Evolutionary conservation across 2,329 filamentous ascomycete species (phyloP).

Genomic region (Cladosporium sphaerospermum): DNA sequence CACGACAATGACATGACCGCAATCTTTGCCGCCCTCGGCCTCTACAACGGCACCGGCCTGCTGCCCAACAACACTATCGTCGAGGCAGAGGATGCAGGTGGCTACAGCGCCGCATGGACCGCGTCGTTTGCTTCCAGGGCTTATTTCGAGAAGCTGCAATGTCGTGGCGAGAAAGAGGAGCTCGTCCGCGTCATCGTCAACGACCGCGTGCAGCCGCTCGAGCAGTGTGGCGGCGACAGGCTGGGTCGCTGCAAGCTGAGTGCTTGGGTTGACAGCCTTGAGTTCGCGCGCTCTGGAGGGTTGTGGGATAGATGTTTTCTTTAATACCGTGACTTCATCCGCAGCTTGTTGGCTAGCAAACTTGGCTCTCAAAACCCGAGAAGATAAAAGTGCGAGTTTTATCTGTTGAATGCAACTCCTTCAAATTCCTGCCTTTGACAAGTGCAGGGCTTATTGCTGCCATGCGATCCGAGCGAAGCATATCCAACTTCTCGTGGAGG

Average conservation of each 20-base stretch:
- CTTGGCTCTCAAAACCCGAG: too few relatives aligned
- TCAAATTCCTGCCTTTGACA: too few relatives aligned
- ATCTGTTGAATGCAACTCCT: too few relatives aligned
- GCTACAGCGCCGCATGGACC: slow-evolving; percentile 70
- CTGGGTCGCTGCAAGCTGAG: slow-evolving; percentile 64
- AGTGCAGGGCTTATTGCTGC: too few relatives aligned
- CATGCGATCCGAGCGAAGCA: too few relatives aligned
- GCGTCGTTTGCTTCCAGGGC: slow-evolving; percentile 76
- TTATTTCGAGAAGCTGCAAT: slow-evolving; percentile 84
- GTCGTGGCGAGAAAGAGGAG: slow-evolving; percentile 55
- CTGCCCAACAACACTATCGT: slow-evolving; percentile 42
- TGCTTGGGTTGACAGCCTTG: slow-evolving; percentile 67
- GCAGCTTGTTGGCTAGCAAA: too few relatives aligned
- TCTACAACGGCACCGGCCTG: slow-evolving; percentile 62
- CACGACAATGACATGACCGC: slow-evolving; percentile 84
- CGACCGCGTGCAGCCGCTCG: slow-evolving; percentile 68
- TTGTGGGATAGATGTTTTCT: slow-evolving; percentile 60
- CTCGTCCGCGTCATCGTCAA: slow-evolving; percentile 76
- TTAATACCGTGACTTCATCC: not conserved
- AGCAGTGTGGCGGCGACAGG: slow-evolving; percentile 62
- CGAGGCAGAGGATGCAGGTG: slow-evolving; percentile 50
- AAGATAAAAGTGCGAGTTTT: too few relatives aligned
- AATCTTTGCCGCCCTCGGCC: slow-evolving; percentile 68
- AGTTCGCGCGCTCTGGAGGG: slow-evolving; percentile 66
- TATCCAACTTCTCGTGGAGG: too few relatives aligned